phyloP scores from a whole-genome alignment of 1,139 yeast species.

The Hyphopichia buzzinii region DNA sequence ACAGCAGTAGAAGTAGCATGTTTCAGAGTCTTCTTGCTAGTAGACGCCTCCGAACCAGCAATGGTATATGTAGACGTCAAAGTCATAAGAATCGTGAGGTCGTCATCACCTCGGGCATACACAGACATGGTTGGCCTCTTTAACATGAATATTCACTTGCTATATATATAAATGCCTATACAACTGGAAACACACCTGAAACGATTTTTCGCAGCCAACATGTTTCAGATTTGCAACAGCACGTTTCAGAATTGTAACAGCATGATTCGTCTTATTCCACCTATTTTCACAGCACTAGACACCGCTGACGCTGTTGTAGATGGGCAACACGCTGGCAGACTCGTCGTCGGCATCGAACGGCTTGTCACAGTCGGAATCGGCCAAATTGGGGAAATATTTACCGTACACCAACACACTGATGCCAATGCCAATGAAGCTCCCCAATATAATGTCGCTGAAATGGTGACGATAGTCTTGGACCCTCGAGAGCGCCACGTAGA shows the following conservation, averaged over 20 bases:
- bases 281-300: too few species aligned
- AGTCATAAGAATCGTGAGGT: constrained; percentile 15
- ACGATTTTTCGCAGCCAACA: too few species aligned
- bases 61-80: constrained; percentile 20
- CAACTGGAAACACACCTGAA: too few species aligned
- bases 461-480: constrained; percentile 48
- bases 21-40: too few species aligned
- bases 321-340: constrained; percentile 10
- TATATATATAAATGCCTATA: too few species aligned
- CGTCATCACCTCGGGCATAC: constrained; percentile 3
- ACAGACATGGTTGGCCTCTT: neutral
- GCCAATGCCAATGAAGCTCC: constrained; percentile 29
- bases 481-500: constrained; percentile 37
- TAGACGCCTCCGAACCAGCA: too few species aligned
- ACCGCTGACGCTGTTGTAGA: constrained; percentile 5
- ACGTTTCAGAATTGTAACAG: too few species aligned
- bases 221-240: too few species aligned
- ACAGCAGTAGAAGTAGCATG: too few species aligned
- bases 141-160: too few species aligned
- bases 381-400: constrained; percentile 36
- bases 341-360: constrained; percentile 7
- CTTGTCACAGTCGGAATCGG: constrained; percentile 11
- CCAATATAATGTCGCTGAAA: constrained; percentile 39
- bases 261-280: too few species aligned
- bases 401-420: constrained; percentile 6